Evolutionary conservation across 164 flowering plant genomes (phyloP).

Genomic region (Pachysandra terminalis): DNA sequence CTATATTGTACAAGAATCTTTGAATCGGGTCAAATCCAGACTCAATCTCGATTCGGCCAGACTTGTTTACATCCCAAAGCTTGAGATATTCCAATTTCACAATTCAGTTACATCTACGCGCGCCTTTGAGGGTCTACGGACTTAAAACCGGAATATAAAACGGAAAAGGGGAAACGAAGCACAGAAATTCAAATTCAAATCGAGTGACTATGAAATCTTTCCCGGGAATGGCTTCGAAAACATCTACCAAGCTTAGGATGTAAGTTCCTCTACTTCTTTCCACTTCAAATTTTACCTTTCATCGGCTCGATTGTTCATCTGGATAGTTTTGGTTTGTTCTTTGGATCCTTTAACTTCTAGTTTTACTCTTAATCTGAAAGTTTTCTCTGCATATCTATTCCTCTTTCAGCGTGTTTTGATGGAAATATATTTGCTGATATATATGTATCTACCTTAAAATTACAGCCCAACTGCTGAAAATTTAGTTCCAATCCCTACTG

Average conservation of each 20-base stretch:
- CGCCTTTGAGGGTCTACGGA: too few relatives aligned
- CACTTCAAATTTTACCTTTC: background rate
- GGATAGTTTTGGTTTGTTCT: background rate
- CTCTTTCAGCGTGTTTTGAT: background rate
- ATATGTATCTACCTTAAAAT: background rate
- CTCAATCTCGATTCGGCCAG: too few relatives aligned
- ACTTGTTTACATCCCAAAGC: too few relatives aligned
- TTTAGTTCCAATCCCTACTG: constrained; percentile 81
- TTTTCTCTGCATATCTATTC: too few relatives aligned
- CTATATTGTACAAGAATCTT: too few relatives aligned
- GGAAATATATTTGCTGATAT: background rate
- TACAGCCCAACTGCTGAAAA: constrained; percentile 82
- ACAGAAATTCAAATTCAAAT: background rate
- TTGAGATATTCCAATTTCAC: too few relatives aligned
- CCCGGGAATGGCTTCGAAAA: constrained; percentile 12
- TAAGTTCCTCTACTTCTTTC: constrained; percentile 19
- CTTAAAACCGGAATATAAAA: too few relatives aligned
- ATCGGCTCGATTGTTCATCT: background rate
- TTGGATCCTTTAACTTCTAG: background rate
- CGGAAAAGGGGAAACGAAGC: background rate
- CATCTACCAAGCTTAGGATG: constrained; percentile 66
- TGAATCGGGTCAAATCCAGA: too few relatives aligned
- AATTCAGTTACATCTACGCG: too few relatives aligned
- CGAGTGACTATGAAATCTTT: constrained; percentile 13
- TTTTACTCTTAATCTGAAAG: background rate